A percentile compares a stretch with the other conserved stretches of the same genome.
Evolutionary conservation across 1,284 basidiomycete genomes (phyloP).

Genomic region (Leccinum fuscescens): DNA sequence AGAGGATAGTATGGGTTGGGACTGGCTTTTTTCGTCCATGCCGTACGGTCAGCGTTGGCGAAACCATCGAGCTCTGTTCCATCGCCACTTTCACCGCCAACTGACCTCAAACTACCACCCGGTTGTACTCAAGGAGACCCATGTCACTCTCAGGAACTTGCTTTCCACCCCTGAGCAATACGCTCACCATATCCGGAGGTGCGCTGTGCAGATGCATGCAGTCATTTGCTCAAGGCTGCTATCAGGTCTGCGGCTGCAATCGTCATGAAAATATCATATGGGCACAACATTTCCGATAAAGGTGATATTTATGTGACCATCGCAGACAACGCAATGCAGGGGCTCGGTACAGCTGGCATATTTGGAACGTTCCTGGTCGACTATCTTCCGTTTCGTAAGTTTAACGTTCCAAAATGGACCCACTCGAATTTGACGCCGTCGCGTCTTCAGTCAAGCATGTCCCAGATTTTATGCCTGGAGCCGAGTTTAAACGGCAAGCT

Average conservation of each 20-base stretch:
- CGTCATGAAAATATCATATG: constrained; percentile 41
- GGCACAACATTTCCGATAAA: constrained; percentile 35
- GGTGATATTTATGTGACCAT: constrained; percentile 45
- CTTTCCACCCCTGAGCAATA: constrained; percentile 37
- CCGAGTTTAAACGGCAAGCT: constrained; percentile 41
- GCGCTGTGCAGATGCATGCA: background rate
- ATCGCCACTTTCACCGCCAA: constrained; percentile 41
- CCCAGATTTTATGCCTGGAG: constrained; percentile 40
- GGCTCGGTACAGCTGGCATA: constrained; percentile 39
- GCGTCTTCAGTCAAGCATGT: constrained; percentile 37
- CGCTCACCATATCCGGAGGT: constrained; percentile 38
- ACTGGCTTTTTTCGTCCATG: constrained; percentile 49
- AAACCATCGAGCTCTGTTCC: constrained; percentile 44
- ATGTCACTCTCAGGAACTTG: constrained; percentile 37
- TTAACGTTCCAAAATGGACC: background rate
- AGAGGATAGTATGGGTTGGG: constrained; percentile 44
- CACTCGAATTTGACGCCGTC: background rate
- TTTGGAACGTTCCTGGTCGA: constrained; percentile 44
- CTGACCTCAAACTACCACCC: constrained; percentile 35
- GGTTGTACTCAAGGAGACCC: constrained; percentile 39
- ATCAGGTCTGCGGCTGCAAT: constrained; percentile 39
- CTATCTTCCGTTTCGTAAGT: constrained; percentile 27
- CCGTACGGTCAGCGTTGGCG: constrained; percentile 42
- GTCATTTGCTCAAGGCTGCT: background rate
- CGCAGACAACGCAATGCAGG: constrained; percentile 39